A percentile compares a stretch with the other conserved stretches of the same genome.
phyloP scores from a whole-genome alignment of 345 rosid genomes.

The Eucalyptus lansdowneana region DNA sequence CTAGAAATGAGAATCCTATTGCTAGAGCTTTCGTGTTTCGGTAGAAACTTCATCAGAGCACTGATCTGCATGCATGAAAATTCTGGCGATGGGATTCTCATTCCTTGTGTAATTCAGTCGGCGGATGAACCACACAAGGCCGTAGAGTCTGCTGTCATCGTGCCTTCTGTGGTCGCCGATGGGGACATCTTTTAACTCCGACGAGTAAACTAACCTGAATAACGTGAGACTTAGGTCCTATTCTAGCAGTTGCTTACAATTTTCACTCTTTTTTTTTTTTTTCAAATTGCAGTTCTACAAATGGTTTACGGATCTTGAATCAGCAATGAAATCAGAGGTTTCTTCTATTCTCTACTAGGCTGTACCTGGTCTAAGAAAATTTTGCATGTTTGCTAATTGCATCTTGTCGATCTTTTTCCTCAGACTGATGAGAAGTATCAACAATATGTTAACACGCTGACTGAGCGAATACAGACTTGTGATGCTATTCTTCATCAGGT shows the following conservation, averaged over 20 bases:
- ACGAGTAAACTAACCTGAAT: background rate
- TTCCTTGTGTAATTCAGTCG: background rate
- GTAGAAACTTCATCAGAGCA: background rate
- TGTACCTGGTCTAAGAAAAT: background rate
- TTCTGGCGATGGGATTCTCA: background rate
- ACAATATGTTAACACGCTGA: conserved; percentile 70
- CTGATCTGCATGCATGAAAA: background rate
- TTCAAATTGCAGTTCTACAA: conserved; percentile 61
- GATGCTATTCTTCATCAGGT: conserved; percentile 83
- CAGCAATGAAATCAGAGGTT: conserved; percentile 98
- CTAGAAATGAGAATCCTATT: background rate
- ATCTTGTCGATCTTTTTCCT: background rate
- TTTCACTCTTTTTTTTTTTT: background rate
- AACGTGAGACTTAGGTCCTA: background rate
- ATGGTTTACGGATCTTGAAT: conserved; percentile 98
- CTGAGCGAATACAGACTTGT: conserved; percentile 80
- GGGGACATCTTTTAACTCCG: background rate
- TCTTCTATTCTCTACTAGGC: background rate
- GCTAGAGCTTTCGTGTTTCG: background rate
- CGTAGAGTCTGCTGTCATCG: background rate
- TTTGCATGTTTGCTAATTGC: background rate
- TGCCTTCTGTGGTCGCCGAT: background rate
- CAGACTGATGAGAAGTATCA: conserved; percentile 96
- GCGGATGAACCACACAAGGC: background rate
- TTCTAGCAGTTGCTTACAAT: background rate